Evolutionary conservation across 164 flowering plant genomes (phyloP), one percentile per base, ranked within the genome.

Genomic region (Macadamia integrifolia): DNA sequence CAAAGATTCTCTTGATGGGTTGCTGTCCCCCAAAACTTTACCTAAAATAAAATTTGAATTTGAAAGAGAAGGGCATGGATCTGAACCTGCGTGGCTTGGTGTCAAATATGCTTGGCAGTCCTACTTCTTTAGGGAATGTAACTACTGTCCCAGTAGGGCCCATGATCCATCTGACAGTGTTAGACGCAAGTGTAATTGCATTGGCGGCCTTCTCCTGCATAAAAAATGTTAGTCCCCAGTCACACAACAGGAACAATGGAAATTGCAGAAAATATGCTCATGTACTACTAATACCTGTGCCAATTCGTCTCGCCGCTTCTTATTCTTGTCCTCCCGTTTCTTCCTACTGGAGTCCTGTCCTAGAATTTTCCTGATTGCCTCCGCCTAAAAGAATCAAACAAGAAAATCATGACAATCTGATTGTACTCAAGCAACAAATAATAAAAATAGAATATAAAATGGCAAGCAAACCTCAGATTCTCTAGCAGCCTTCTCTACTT

Each of bases 321-420:
- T 87, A n/a, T 75, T 66, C 75, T 88, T 87, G 23, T 92, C 97
- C 77, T 95, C 98, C 57, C 82, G 78, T 79, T 89, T 95, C 82
- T 89, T 90, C 85, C 91, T 75, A 71, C 76, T 87, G 6, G 98
- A 91, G 80, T 92, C 98, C 81, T 92, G 99, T 67, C 97, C 96
- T 18, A 91, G 87, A 60, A 95, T 92, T 79, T 86, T 92, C 68
- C 92, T 84, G n/a, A 95, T 89, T 74, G 99, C 98, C 79, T 92
- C 97, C 35, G 91, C 98, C 99, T 94, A 71, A 55, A 80, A 71
- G 67, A 74, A 15, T 67, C 56, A 72, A 59, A 64, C 58, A 48
- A 55, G 44, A 32, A 28, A 59, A 32, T 9, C 49, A 29, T 14
- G 70, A 44, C 13, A n/a, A 11, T 7, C 3, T 50, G 52, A 52